Evolutionary conservation across 2,329 filamentous ascomycete species (phyloP), one percentile per base, ranked within the genome.

Genomic region (Cyanodermella asteris): DNA sequence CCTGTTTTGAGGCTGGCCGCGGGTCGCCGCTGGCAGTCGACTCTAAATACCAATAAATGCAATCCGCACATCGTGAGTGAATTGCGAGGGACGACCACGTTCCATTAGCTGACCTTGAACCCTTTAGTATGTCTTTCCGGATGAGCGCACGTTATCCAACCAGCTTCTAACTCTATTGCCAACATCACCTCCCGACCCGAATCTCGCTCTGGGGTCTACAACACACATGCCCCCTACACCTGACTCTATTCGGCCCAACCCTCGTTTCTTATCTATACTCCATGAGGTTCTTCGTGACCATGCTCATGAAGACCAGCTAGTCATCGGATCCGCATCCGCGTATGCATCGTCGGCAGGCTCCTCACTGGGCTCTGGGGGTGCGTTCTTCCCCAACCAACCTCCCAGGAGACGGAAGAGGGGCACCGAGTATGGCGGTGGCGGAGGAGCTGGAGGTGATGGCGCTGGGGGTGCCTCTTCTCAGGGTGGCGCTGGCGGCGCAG

Each of bases 341-440:
- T 69, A 66, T 49, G 57, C 58, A 5, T 68, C 63, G 3, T 58
- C 60, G 3, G 54, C 61, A 4, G 65, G 64, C 13, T 56, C 60
- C 18, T 55, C 55, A 16, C 43, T 68, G 10, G 56, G 53, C 20
- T 52, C 51, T 5, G 58, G 59, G 9, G 58, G 59, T 16, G 45
- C 54, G 15, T 47, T 61, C 34, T 50, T 59, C 35, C 45, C 51
- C 9, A 23, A 29, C 5, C 36, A 31, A 33, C n/a, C n/a, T n/a
- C 42, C 38, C 37, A 42, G 17, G 38, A 36, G 36, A 19, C 28
- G 22, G 22, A 29, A 16, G 29, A 13, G 39, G 32, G 22, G 42
- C n/a, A 23, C 31, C 4, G 25, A 36, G 14, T 42, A 43, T 19
- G 42, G 44, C 13, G 46, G 46, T 12, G 43, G 45, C 4, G 46